Evolutionary conservation across 176 grass and related monocot species (phyloP).

Genomic region (Aegilops tauschii): DNA sequence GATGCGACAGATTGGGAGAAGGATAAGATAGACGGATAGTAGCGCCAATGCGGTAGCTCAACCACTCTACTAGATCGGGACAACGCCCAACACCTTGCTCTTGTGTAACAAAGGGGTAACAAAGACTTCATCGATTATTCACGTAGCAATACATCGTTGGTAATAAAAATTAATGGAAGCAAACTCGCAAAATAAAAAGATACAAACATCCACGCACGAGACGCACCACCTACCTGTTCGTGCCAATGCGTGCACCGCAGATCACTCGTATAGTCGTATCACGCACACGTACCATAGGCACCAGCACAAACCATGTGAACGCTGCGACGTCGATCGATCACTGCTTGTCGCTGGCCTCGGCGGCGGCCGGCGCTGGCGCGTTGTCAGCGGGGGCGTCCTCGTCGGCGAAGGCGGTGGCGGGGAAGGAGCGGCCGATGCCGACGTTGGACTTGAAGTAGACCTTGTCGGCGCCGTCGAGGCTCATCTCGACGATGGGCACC

Average conservation of each 20-base stretch:
- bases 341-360: background rate
- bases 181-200: background rate
- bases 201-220: background rate
- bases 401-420: constrained; percentile 60
- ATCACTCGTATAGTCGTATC: background rate
- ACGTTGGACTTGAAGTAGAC: constrained; percentile 88
- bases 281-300: background rate
- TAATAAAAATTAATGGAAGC: background rate
- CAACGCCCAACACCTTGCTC: background rate
- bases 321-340: background rate
- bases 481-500: constrained; percentile 94
- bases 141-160: background rate
- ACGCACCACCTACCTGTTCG: background rate
- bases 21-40: background rate
- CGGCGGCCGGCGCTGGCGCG: background rate
- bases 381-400: constrained; percentile 15
- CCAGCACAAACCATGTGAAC: background rate
- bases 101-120: background rate
- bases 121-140: constrained; percentile 24
- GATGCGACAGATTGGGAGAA: background rate
- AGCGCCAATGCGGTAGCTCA: background rate
- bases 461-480: constrained; percentile 40
- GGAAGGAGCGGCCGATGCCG: constrained; percentile 77
- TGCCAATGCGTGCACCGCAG: background rate
- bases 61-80: background rate